Evolutionary conservation across 2,329 filamentous ascomycete genomes (phyloP), one percentile per base, ranked within the genome.

Genomic region (Exophiala bonariae): DNA sequence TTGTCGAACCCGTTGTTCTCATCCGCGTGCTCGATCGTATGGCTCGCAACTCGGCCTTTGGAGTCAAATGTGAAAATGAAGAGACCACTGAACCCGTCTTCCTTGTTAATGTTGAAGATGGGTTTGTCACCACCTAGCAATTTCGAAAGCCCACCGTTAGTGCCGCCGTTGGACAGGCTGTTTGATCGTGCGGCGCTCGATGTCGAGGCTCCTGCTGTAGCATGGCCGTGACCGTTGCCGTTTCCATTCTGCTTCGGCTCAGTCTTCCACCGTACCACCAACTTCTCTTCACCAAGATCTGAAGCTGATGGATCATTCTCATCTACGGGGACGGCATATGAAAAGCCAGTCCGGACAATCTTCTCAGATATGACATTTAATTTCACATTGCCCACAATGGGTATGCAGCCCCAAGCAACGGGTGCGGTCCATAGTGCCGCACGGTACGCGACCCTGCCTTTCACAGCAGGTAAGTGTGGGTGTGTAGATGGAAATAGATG

Each of bases 21-120:
- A 60, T 96, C 87, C 1, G 88, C 87, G 69, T 95, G 88, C 70
- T 99, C 93, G 61, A 99, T 97, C 0, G 89, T 95, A 67, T 97
- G 93, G 58, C 82, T 89, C 38, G 87, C 70, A 28, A 99, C 82
- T 54, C 89, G 79, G 1, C 93, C 93, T 60, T 95, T 80, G 37
- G 82, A 77, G 63, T 97, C 93, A 65, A 99, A 99, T 56, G 95
- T 89, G 66, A 99, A 99, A 49, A 96, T 85, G 68, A 97, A 99
- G 9, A 97, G 69, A 0, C 93, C 93, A 1, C 84, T 88, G 59
- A 97, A 97, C 7, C 49, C 44, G 61, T 87, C 85, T 51, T 80
- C 80, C 40, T 81, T 78, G 46, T 81, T 79, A 4, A 72, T 56
- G 22, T 69, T 68, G 59, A 74, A 71, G 18, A 74, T 72, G 57